phyloP scores from a whole-genome alignment of 1,284 basidiomycete genomes.

The Pseudomicrostroma phylloplanum region DNA sequence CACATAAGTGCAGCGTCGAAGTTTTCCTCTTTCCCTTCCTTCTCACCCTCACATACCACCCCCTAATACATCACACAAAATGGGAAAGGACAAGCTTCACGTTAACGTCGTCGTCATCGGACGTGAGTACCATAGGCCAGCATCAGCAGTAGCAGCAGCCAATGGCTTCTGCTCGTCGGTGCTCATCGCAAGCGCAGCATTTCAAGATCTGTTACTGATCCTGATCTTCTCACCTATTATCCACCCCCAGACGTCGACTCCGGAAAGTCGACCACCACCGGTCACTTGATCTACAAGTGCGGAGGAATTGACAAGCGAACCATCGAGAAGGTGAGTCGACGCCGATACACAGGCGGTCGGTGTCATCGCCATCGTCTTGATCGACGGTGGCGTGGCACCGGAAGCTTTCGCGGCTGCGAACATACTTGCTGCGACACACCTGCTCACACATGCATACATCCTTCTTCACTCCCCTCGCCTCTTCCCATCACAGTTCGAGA shows the following conservation, averaged over 20 bases:
- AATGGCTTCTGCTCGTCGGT: not conserved
- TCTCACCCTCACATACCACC: conserved; percentile 22
- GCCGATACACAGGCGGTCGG: not conserved
- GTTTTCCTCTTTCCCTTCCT: conserved; percentile 18
- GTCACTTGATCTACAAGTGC: conserved; percentile 99
- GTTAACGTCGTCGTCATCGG: conserved; percentile 52
- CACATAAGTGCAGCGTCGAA: no score
- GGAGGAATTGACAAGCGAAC: conserved; percentile 99
- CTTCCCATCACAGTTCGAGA: conserved; percentile 68
- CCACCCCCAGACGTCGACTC: conserved; percentile 41
- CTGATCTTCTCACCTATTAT: not conserved
- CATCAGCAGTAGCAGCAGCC: not conserved
- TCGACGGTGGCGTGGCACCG: conserved; percentile 7
- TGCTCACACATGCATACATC: not conserved
- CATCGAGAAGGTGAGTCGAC: conserved; percentile 69
- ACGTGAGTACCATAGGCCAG: conserved; percentile 15
- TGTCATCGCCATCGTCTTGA: not conserved
- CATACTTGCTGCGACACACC: not conserved
- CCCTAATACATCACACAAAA: conserved; percentile 23
- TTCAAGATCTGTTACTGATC: not conserved
- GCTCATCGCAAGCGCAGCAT: not conserved
- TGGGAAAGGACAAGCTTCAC: conserved; percentile 44
- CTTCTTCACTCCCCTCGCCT: not conserved
- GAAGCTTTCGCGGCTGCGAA: not conserved
- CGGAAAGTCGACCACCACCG: conserved; percentile 97